A percentile compares a stretch with the other conserved stretches of the same genome.
These are phyloP conservation scores for Diaporthe australafricana DNA, from an alignment of 2,329 filamentous ascomycete species.

Conservation along the genomic window DNA sequence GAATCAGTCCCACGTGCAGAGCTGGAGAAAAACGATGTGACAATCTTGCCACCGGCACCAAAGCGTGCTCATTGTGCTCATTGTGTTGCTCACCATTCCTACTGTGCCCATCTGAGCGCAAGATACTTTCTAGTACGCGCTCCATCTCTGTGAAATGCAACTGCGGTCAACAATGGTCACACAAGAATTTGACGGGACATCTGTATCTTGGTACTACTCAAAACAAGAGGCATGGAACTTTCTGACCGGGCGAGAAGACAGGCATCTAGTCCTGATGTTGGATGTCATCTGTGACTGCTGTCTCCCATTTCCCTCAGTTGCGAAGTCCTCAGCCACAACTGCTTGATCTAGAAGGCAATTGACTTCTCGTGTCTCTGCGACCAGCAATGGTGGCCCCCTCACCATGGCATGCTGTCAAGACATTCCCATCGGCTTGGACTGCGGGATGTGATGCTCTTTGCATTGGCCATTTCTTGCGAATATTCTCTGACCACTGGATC, in stretches of 20 bases:
- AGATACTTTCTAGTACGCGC: background rate
- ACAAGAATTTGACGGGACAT: too few relatives aligned
- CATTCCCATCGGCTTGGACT: background rate
- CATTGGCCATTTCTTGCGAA: background rate
- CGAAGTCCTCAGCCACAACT: background rate
- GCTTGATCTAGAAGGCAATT: background rate
- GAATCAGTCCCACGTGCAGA: background rate
- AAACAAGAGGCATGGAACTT: background rate
- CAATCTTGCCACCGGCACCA: too few relatives aligned
- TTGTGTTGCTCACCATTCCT: background rate
- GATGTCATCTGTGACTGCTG: too few relatives aligned
- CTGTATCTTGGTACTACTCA: background rate
- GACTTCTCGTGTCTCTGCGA: background rate
- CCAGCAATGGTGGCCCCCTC: too few relatives aligned
- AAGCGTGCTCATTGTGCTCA: too few relatives aligned
- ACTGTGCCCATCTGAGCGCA: background rate
- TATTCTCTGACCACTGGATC: background rate
- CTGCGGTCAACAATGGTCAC: background rate
- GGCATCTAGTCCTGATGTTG: too few relatives aligned
- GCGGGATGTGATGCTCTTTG: background rate
- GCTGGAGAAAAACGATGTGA: background rate
- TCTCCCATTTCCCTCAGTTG: background rate
- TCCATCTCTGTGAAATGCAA: background rate
- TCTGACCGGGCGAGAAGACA: too few relatives aligned
- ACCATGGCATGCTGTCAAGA: too few relatives aligned